Evolutionary conservation across 345 rosid genomes (phyloP).

Genomic region (Hirschfeldia incana): DNA sequence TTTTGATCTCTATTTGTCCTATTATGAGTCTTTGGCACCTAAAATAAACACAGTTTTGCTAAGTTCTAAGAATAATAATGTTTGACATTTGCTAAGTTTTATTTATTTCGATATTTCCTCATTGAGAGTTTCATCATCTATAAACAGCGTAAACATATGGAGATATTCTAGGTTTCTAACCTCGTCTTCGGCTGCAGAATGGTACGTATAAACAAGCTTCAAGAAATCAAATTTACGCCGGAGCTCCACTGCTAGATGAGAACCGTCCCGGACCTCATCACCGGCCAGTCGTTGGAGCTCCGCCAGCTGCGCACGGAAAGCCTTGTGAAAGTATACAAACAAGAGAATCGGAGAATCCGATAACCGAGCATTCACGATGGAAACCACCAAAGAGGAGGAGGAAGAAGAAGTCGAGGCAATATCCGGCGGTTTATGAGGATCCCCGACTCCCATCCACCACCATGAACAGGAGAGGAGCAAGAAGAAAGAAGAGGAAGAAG

Average conservation of each 20-base stretch:
- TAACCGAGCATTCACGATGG: conserved; percentile 34
- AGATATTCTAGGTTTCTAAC: conserved; percentile 35
- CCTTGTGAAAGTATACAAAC: conserved; percentile 65
- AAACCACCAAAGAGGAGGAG: neutral
- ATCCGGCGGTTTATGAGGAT: conserved; percentile 26
- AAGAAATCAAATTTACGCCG: conserved; percentile 58
- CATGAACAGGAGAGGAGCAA: conserved; percentile 41
- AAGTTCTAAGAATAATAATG: neutral
- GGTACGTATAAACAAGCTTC: conserved; percentile 64
- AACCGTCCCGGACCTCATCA: conserved; percentile 30
- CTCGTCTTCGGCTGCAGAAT: conserved; percentile 75
- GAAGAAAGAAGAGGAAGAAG: conserved; percentile 43
- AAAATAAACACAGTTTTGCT: neutral
- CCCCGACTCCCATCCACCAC: conserved; percentile 47
- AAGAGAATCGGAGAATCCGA: conserved; percentile 62
- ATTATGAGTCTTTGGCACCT: conserved; percentile 6
- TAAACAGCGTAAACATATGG: neutral
- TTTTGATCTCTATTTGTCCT: neutral
- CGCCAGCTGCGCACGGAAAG: conserved; percentile 57
- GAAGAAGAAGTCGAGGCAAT: conserved; percentile 15
- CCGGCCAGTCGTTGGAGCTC: conserved; percentile 50
- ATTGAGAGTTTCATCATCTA: neutral
- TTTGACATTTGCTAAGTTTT: no score
- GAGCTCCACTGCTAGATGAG: conserved; percentile 44
- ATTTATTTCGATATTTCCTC: neutral